Base-by-base conservation (phyloP, 495 filamentous ascomycete species). In the Cercophora samala region DNA sequence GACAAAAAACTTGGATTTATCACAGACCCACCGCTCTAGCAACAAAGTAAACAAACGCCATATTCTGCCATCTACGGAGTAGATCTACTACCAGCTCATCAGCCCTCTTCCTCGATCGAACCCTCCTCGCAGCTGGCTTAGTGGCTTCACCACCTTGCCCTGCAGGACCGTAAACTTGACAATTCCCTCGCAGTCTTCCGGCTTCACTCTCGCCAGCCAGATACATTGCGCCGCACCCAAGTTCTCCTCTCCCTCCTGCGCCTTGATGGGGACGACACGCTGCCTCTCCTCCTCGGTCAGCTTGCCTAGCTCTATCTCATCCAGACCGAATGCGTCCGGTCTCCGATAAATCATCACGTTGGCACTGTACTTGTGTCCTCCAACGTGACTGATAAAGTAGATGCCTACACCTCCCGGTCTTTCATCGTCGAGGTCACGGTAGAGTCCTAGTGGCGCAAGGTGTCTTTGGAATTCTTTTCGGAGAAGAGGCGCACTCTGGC, bases 311-410 rank as follows among this genome's bases (percentile, higher is more conserved):
- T 79, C 68, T 15, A 80, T 72, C 1, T 61, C 60, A 56, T 85
- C 83, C 53, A 84, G 76, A 70, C 88, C 85, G 80, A 77, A 87
- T 60, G 77, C 87, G 75, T 89, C 83, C 19, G 81, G 81, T 32
- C 89, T 82, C 6, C 95, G 84, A 73, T 99, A 98, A 0, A 99
- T 81, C 77, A 99, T 89, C 70, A 97, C 84, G 71, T 99, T 99
- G 1, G 94, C 95, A 6, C 87, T 86, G 75, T 92, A 98, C 78
- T 96, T 96, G 74, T 99, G 95, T 0, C 95, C 95, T 13, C 95
- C 95, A 0, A 97, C 92, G 74, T 99, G 95, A 69, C 88, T 93
- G 70, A 98, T 93, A 74, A 98, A 99, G 72, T 97, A 94, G 62
- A 99, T 90, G 1, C 92, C 93, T 3, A 96, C 93, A 1, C 96